phyloP scores from a whole-genome alignment of 1,284 basidiomycete species.

The Cryptococcus sp. region DNA sequence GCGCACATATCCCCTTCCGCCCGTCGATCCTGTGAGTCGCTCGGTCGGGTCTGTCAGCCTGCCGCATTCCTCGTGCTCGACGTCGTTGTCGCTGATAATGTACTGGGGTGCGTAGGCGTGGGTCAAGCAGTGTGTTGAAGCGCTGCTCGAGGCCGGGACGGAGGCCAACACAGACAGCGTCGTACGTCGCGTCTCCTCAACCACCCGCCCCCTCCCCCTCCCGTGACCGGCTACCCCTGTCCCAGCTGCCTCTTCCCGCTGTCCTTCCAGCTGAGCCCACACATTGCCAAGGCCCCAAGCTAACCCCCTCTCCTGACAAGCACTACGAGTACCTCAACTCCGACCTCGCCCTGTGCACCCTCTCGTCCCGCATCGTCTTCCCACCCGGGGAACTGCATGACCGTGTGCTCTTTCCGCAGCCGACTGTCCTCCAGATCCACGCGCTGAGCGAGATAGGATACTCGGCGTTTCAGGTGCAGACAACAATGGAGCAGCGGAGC shows the following conservation, averaged over 20 bases:
- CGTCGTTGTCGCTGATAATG: neutral
- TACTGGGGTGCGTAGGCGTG: constrained; percentile 31
- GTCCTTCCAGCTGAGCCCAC: too few relatives aligned
- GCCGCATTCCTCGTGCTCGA: too few relatives aligned
- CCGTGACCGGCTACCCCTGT: neutral
- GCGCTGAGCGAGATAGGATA: constrained; percentile 41
- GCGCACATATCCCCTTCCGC: constrained; percentile 31
- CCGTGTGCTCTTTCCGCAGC: constrained; percentile 28
- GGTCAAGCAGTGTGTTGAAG: constrained; percentile 29
- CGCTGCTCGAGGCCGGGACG: constrained; percentile 25
- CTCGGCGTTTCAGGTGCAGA: constrained; percentile 43
- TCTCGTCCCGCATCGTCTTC: constrained; percentile 18
- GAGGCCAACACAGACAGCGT: constrained; percentile 17
- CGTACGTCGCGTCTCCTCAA: constrained; percentile 9
- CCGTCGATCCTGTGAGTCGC: constrained; percentile 32
- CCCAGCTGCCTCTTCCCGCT: neutral
- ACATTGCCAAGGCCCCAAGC: too few relatives aligned
- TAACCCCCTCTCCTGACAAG: constrained; percentile 9
- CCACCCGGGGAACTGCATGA: constrained; percentile 22
- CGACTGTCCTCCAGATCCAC: constrained; percentile 40
- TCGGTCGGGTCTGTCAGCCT: neutral
- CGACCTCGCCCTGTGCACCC: constrained; percentile 32
- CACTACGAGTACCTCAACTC: constrained; percentile 37
- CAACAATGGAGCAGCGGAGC: constrained; percentile 40
- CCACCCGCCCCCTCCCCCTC: neutral